Percentiles rank a stretch among this genome's conserved stretches.
Evolutionary conservation across 202 grass and related monocot species (phyloP).

Genomic region (Miscanthus sacchariflorus): DNA sequence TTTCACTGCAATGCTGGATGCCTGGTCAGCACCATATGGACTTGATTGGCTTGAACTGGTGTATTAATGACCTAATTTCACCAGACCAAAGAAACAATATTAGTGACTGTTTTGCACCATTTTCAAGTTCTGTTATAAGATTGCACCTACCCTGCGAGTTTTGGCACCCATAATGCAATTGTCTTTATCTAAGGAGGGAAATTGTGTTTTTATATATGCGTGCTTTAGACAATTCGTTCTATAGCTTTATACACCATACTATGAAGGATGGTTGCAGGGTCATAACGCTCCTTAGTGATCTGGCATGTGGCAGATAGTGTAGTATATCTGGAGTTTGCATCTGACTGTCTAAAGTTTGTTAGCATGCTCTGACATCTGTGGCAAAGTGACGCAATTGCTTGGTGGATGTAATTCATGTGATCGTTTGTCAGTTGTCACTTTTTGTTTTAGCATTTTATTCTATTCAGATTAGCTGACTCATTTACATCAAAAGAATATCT

Average conservation of each 20-base stretch:
- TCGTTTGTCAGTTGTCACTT: neutral
- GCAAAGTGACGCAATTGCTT: neutral
- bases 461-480: conserved; percentile 13
- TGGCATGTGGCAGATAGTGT: neutral
- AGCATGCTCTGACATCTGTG: neutral
- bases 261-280: neutral
- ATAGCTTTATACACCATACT: neutral
- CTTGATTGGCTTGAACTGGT: neutral
- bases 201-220: neutral
- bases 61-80: too few species aligned
- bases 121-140: neutral
- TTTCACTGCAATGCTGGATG: neutral
- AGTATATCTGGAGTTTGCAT: neutral
- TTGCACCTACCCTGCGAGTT: neutral
- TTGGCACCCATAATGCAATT: neutral
- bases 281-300: neutral
- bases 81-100: too few species aligned
- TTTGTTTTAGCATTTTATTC: conserved; percentile 6
- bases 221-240: neutral
- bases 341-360: neutral
- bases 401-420: neutral
- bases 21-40: neutral
- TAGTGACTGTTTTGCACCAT: neutral
- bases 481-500: conserved; percentile 16
- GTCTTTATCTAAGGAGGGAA: neutral